Evolutionary conservation across 2,329 filamentous ascomycete species (phyloP).

Genomic region (Dactylellina drechsleri): DNA sequence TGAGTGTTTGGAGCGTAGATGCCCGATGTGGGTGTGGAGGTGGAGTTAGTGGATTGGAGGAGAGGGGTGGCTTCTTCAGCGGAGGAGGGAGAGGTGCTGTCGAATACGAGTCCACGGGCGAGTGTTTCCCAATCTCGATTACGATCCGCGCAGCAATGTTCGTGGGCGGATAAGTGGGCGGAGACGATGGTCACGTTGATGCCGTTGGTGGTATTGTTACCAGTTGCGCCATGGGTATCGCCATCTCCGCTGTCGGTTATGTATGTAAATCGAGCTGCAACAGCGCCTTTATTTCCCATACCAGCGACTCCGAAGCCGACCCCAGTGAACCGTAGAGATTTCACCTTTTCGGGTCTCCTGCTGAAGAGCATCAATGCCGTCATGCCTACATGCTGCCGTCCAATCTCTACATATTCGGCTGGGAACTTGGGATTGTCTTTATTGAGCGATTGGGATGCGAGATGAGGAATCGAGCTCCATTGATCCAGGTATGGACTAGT

Average conservation of each 20-base stretch:
- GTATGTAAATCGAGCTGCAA: conserved; percentile 78
- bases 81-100: conserved; percentile 57
- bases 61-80: conserved; percentile 22
- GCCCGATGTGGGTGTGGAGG: conserved; percentile 60
- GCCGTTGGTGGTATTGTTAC: conserved; percentile 57
- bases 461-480: conserved; percentile 76
- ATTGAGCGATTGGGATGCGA: conserved; percentile 67
- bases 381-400: conserved; percentile 82
- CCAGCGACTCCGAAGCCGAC: conserved; percentile 85
- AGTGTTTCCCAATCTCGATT: conserved; percentile 92
- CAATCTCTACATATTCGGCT: conserved; percentile 74
- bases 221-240: too few relatives aligned
- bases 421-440: conserved; percentile 54
- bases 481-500: conserved; percentile 78
- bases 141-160: conserved; percentile 76
- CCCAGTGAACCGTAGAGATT: conserved; percentile 77
- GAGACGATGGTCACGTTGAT: conserved; percentile 83
- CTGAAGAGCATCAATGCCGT: conserved; percentile 89
- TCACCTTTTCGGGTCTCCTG: conserved; percentile 70
- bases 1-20: conserved; percentile 80
- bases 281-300: conserved; percentile 95
- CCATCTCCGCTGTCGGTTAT: conserved; percentile 59
- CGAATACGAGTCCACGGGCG: conserved; percentile 81
- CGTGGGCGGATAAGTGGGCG: conserved; percentile 88
- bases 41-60: conserved; percentile 61